Evolutionary conservation across 352 stramenopile species (phyloP).

Genomic region (Phytophthora melonis): DNA sequence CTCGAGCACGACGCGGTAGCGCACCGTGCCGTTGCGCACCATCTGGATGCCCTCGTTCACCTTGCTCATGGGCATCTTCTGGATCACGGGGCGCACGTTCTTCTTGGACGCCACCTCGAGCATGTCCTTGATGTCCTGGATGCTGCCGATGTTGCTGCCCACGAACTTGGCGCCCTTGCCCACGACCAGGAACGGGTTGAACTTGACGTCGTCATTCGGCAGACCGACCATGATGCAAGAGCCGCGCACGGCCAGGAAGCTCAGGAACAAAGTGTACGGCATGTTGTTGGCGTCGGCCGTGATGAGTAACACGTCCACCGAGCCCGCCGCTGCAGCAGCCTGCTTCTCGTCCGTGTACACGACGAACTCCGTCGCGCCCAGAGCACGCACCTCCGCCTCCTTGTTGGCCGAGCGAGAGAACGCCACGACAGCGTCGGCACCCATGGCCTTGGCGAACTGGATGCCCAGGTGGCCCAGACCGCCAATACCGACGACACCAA

Average conservation of each 20-base stretch:
- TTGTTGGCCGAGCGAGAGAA: slow-evolving; percentile 78
- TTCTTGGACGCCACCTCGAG: slow-evolving; percentile 80
- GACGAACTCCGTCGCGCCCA: slow-evolving; percentile 78
- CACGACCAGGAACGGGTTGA: slow-evolving; percentile 64
- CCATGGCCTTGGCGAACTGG: slow-evolving; percentile 83
- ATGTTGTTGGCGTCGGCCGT: slow-evolving; percentile 71
- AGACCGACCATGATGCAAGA: slow-evolving; percentile 76
- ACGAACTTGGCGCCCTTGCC: slow-evolving; percentile 45
- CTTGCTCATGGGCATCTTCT: slow-evolving; percentile 58
- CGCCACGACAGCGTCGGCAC: slow-evolving; percentile 58
- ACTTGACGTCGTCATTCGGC: slow-evolving; percentile 68
- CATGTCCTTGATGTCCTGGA: slow-evolving; percentile 84
- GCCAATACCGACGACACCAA: slow-evolving; percentile 77
- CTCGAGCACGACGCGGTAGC: slow-evolving; percentile 65
- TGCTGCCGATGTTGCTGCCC: slow-evolving; percentile 60
- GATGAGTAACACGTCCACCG: slow-evolving; percentile 78
- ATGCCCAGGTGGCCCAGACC: slow-evolving; percentile 88
- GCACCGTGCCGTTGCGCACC: slow-evolving; percentile 51
- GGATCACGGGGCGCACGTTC: slow-evolving; percentile 66
- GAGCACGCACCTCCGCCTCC: slow-evolving; percentile 51
- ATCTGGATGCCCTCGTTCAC: slow-evolving; percentile 56
- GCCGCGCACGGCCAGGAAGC: slow-evolving; percentile 62
- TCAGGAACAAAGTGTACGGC: slow-evolving; percentile 61
- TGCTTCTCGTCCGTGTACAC: slow-evolving; percentile 59
- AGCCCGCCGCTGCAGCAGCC: slow-evolving; percentile 25